Conservation (phyloP, 2,329 filamentous ascomycete genomes). For the Septoria linicola region DNA sequence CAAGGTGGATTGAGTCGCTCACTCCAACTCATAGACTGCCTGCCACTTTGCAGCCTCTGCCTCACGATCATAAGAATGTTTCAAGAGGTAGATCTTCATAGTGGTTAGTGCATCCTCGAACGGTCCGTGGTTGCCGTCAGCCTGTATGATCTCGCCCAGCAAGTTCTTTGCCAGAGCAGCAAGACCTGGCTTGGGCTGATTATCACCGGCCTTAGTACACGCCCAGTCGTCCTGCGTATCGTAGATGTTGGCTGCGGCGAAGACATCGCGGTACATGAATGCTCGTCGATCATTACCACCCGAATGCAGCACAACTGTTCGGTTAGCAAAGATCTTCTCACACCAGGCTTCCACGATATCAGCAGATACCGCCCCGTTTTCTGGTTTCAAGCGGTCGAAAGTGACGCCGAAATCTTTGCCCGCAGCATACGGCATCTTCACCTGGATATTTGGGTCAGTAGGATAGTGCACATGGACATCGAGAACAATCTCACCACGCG, state of each 20-base stretch:
- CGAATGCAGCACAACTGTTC: constrained; percentile 20
- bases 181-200: constrained; percentile 1
- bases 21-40: no score
- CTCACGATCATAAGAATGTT: constrained; percentile 14
- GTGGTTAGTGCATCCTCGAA: constrained; percentile 15
- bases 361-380: constrained; percentile 18
- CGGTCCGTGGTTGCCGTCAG: constrained; percentile 5
- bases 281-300: constrained; percentile 7
- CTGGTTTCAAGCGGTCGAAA: constrained; percentile 7
- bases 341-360: constrained; percentile 16
- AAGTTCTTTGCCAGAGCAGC: background rate
- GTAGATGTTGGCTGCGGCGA: constrained; percentile 4
- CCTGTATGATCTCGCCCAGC: constrained; percentile 1
- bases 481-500: constrained; percentile 15
- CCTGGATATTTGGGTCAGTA: background rate
- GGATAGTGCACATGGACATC: constrained; percentile 19
- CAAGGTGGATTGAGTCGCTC: no score
- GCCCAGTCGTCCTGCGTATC: constrained; percentile 26
- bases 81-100: constrained; percentile 10
- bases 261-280: constrained; percentile 9
- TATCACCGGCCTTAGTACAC: background rate
- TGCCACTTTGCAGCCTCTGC: constrained; percentile 11
- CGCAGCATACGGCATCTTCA: background rate
- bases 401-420: constrained; percentile 18
- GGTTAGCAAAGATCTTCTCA: constrained; percentile 14